These are phyloP conservation scores for Boletus subparvulus DNA, from an alignment of 768 basidiomycete genomes.

Conservation along the genomic window DNA sequence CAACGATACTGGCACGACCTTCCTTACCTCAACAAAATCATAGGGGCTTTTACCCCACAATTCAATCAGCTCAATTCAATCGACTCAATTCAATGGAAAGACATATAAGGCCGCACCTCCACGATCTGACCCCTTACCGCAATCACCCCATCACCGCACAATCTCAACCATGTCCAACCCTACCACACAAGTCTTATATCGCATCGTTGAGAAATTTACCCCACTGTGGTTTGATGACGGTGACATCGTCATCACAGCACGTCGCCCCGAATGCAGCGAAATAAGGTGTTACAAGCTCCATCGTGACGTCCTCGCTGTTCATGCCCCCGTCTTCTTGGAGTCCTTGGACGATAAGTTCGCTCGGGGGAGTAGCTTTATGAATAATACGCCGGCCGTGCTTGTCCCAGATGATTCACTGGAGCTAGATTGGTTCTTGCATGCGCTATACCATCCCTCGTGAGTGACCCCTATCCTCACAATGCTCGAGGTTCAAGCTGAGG, in stretches of 20 bases:
- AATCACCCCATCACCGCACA: no score
- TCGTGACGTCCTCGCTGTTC: neutral
- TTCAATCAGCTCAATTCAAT: no score
- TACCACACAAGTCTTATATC: neutral
- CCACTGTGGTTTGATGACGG: neutral
- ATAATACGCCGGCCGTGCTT: neutral
- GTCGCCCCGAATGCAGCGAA: neutral
- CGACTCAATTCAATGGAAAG: neutral
- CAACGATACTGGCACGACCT: neutral
- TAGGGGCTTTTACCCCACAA: neutral
- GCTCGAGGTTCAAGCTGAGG: neutral
- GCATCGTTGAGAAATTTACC: neutral
- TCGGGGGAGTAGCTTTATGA: neutral
- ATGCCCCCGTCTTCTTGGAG: neutral
- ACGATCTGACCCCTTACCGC: no score
- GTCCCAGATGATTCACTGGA: neutral
- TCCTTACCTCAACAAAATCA: no score
- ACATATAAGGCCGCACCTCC: neutral
- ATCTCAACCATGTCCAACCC: neutral
- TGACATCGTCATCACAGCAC: neutral
- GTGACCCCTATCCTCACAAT: neutral
- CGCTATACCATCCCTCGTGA: neutral
- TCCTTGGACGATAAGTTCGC: neutral
- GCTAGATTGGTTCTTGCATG: neutral
- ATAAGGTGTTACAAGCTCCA: neutral